These are phyloP conservation scores for Ciborinia camelliae DNA, from an alignment of 2,329 filamentous ascomycete genomes.

Conservation along the genomic window DNA sequence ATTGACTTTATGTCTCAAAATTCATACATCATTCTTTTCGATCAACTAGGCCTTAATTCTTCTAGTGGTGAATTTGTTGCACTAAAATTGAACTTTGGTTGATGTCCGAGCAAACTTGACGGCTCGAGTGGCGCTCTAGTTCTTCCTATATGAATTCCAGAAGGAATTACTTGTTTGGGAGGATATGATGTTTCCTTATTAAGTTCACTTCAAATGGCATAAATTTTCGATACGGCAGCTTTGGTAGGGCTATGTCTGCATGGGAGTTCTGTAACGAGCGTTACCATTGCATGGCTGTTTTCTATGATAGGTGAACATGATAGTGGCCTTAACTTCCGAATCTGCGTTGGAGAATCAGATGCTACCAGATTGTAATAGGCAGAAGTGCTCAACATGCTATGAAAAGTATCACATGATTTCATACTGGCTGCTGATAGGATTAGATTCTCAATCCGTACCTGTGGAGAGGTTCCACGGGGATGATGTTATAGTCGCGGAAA, in stretches of 20 bases:
- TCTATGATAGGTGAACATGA: not conserved
- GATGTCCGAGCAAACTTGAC: constrained; percentile 1
- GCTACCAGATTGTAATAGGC: not conserved
- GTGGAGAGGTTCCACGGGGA: not conserved
- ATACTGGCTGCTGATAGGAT: not conserved
- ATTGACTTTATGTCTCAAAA: not conserved
- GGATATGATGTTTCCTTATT: not conserved
- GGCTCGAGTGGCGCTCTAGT: not conserved
- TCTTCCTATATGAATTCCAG: not conserved
- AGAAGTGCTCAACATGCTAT: not conserved
- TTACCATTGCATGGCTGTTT: not conserved
- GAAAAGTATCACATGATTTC: not conserved
- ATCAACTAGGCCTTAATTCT: too few species aligned
- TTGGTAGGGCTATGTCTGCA: not conserved
- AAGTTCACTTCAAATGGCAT: not conserved
- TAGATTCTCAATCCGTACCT: not conserved
- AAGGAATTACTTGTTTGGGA: not conserved
- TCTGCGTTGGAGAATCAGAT: not conserved
- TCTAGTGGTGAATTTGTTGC: not conserved
- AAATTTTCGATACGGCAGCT: not conserved
- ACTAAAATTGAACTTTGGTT: not conserved
- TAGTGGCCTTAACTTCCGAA: not conserved
- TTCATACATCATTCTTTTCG: not conserved
- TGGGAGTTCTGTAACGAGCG: not conserved
- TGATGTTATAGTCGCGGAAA: not conserved